Evolutionary conservation across 805 yeast genomes (phyloP), one percentile per base, ranked within the genome.

Genomic region (Sugiyamaella americana): DNA sequence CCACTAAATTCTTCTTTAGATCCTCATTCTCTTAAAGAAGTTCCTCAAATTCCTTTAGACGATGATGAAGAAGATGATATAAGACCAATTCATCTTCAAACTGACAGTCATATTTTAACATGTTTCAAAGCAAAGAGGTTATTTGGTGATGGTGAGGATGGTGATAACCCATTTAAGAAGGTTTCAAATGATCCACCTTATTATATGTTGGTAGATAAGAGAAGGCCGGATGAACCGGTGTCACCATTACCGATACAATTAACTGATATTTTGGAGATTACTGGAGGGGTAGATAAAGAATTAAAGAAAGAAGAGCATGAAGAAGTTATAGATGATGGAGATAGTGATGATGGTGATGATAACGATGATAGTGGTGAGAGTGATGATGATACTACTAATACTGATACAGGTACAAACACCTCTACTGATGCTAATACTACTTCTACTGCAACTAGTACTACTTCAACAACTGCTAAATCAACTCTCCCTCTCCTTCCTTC

Each of bases 51-150:
- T 8, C 32, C 32, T 8, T 8, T 26, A 8, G 32, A 26, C 11
- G 11, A 8, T 51, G 19, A 46, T 19, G 16, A 41, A 20, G 18
- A 24, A 39, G 32, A 26, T 26, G 32, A 26, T 26, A 8, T 13
- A 8, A 26, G 13, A 18, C 43, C 47, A 24, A 44, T 45, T 48
- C 20, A 43, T 23, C 37, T 53, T 19, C 44, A 46, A 20, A 53
- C 57, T 29, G 43, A 34, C 39, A 49, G 44, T 18, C 55, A 53
- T 44, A 35, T 40, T 18, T 29, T 53, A 40, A 30, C 43, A 34
- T 43, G 29, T 16, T 51, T 37, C 19, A 39, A 34, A 8, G 49
- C 32, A 26, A 26, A 13, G 13, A 8, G 32, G 13, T 13, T 13
- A 8, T 26, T 8, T 26, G 32, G 32, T 26, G 11, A 8, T 8